Conservation (phyloP, 495 filamentous ascomycete species). For the Penicillium coprophilum region DNA sequence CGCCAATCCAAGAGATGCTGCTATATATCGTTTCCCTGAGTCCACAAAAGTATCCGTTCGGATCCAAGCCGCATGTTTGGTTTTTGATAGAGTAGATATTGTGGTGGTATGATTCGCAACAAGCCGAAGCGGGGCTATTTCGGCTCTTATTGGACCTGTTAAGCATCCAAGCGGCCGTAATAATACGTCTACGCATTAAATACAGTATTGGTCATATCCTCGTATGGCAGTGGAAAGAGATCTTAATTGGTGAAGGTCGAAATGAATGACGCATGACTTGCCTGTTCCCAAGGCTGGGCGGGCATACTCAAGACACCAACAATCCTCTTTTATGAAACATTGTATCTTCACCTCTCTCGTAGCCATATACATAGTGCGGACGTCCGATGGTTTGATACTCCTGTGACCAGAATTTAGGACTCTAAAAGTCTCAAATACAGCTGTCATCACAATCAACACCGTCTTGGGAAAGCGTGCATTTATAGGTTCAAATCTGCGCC, state of each 20-base stretch:
- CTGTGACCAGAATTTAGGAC: not conserved
- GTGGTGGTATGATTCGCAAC: not conserved
- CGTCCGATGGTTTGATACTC: not conserved
- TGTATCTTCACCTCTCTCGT: not conserved
- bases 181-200: not conserved
- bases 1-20: conserved; percentile 36
- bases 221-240: not conserved
- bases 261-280: not conserved
- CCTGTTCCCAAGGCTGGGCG: not conserved
- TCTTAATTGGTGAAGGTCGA: not conserved
- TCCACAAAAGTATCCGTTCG: not conserved
- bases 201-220: not conserved
- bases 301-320: not conserved
- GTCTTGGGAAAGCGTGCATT: not conserved
- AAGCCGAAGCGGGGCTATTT: not conserved
- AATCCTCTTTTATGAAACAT: not conserved
- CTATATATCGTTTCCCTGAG: not conserved
- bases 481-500: not conserved
- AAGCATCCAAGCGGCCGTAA: not conserved
- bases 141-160: not conserved
- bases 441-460: not conserved
- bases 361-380: not conserved
- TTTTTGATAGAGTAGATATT: not conserved
- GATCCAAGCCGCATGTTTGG: not conserved
- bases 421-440: not conserved